Evolutionary conservation across 2,329 filamentous ascomycete genomes (phyloP), one percentile per base, ranked within the genome.

Genomic region (Beauveria sp.): DNA sequence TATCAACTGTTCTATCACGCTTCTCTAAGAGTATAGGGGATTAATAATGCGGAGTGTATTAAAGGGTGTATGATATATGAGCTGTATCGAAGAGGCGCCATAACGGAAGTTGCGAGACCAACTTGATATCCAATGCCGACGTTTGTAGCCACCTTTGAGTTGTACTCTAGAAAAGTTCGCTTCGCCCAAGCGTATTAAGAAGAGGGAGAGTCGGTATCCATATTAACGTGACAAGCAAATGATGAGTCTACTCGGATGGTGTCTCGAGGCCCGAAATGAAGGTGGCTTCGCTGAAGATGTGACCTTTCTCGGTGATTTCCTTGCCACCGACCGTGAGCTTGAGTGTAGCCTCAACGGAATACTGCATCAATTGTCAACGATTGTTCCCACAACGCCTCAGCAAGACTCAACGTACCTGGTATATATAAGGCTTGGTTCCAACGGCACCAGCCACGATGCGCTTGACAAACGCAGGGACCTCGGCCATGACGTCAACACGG

Each of bases 391-490:
- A 38, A 5, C 34, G 5, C 14, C 16, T 38, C 34, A 38, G 34
- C 34, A 38, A 38, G 34, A 38, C 12, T 38, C 14, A n/a, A 61
- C 40, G n/a, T 75, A 93, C 91, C 83, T 96, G 95, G 77, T 97
- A 99, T 69, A 99, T 98, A 75, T 97, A 99, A 5, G 95, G 95
- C 80, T 92, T 95, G 31, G 95, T 96, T 65, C 95, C 95, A 3
- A 88, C 91, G 14, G 93, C 91, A 66, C 85, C 88, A 49, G 90
- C 90, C 28, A 96, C 92, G 72, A 99, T 91, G 68, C 87, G 87
- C 84, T 99, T 99, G 74, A 99, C 88, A 70, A 99, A 96, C 34
- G 89, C 91, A 3, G 95, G 95, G 42, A 99, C 89, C 76, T 99
- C 93, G 26, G 90, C 91, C 91, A 99, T 96, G 69, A 99, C 88